A percentile compares a stretch with the other conserved stretches of the same genome.
phyloP scores from a whole-genome alignment of 768 basidiomycete genomes.

The Favolaschia claudopus region DNA sequence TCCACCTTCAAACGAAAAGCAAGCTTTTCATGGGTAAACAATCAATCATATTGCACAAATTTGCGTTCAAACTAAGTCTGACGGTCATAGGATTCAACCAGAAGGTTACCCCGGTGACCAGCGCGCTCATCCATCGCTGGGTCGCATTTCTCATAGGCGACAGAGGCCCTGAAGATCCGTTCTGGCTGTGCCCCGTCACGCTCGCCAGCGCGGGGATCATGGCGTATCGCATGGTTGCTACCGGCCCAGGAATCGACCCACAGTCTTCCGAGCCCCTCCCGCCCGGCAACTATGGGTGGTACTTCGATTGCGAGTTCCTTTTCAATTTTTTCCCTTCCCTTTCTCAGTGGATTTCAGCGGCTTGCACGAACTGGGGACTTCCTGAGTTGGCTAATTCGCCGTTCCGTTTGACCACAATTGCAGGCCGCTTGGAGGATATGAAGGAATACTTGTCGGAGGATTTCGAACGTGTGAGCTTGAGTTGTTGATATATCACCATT shows the following conservation, averaged over 20 bases:
- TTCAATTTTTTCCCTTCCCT: too few species aligned
- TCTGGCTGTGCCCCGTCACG: background rate
- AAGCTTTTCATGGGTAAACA: background rate
- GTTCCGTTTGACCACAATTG: background rate
- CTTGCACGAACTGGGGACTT: background rate
- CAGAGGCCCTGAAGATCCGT: background rate
- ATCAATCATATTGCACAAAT: background rate
- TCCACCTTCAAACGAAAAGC: background rate
- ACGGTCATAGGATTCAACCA: conserved; percentile 5
- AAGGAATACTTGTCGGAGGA: too few species aligned
- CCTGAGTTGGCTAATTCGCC: background rate
- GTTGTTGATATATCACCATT: background rate
- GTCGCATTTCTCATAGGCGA: background rate
- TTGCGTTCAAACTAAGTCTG: too few species aligned
- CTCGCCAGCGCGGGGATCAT: background rate
- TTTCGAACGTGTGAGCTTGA: too few species aligned
- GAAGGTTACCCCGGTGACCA: background rate
- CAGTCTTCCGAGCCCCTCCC: background rate
- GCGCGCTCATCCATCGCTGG: conserved; percentile 2
- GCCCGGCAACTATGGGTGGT: background rate
- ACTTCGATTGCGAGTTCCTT: background rate
- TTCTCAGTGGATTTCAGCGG: background rate
- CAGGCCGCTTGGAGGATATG: background rate
- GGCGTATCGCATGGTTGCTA: background rate
- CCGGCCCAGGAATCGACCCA: background rate